Conservation (phyloP, 2,329 filamentous ascomycete species). For the Albophoma yamanashiensis region DNA sequence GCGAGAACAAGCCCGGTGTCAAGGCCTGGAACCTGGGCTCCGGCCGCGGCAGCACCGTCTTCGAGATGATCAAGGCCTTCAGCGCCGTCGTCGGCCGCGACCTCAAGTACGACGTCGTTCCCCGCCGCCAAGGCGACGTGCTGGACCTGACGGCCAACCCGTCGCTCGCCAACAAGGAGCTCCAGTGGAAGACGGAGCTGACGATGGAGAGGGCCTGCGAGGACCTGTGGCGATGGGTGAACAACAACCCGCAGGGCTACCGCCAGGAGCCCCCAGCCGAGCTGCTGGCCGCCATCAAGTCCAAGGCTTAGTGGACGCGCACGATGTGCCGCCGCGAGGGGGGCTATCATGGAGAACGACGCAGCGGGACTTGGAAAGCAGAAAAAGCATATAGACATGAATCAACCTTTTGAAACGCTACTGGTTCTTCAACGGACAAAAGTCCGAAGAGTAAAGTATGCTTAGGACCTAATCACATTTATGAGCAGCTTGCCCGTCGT, state of each 20-base stretch:
- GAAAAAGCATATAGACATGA: not conserved
- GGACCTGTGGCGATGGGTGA: slow-evolving; percentile 93
- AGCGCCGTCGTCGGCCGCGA: slow-evolving; percentile 75
- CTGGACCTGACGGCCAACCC: slow-evolving; percentile 92
- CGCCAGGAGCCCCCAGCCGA: slow-evolving; percentile 79
- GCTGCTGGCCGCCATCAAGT: slow-evolving; percentile 57
- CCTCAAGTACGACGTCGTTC: slow-evolving; percentile 77
- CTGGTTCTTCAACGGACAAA: not conserved
- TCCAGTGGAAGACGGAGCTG: slow-evolving; percentile 83
- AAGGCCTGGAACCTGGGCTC: slow-evolving; percentile 96
- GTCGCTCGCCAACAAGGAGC: slow-evolving; percentile 73
- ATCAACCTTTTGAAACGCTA: not conserved
- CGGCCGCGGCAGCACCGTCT: slow-evolving; percentile 88
- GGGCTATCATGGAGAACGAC: not conserved
- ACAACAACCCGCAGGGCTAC: slow-evolving; percentile 95
- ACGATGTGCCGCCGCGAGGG: not conserved
- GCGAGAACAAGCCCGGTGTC: slow-evolving; percentile 74
- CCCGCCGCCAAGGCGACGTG: slow-evolving; percentile 78
- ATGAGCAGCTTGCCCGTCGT: no score
- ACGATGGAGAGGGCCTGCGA: slow-evolving; percentile 88
- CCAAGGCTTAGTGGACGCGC: slow-evolving; percentile 3
- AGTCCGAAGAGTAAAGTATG: no score
- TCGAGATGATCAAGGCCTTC: slow-evolving; percentile 96
- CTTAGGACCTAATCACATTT: no score
- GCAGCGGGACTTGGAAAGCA: not conserved